Conservation (phyloP, 495 filamentous ascomycete genomes). For the Cercophora scortea region DNA sequence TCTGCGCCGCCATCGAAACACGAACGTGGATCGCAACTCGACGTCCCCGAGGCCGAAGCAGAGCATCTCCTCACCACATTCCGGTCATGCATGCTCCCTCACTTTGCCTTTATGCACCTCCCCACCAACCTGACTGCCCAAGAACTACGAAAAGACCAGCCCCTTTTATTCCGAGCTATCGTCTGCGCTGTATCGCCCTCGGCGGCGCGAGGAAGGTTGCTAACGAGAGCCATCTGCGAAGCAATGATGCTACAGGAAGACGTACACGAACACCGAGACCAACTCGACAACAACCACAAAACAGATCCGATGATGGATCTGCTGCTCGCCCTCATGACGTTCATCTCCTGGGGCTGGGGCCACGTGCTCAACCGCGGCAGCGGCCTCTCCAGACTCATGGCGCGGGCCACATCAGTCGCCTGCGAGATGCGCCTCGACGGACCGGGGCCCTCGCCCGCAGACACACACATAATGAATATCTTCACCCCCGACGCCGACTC, state of each 20-base stretch:
- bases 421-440: slow-evolving; percentile 41
- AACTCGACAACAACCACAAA: too few relatives aligned
- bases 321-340: slow-evolving; percentile 43
- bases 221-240: slow-evolving; percentile 33
- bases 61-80: slow-evolving; percentile 14
- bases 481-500: slow-evolving; percentile 13
- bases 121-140: slow-evolving; percentile 30
- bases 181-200: slow-evolving; percentile 33
- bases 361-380: slow-evolving; percentile 10
- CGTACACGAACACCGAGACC: slow-evolving; percentile 18
- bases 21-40: too few relatives aligned
- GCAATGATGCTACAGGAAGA: slow-evolving; percentile 19
- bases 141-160: slow-evolving; percentile 33
- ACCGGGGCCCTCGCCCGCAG: slow-evolving; percentile 18
- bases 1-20: too few relatives aligned
- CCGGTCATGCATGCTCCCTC: slow-evolving; percentile 31
- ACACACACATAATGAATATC: slow-evolving; percentile 12
- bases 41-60: too few relatives aligned
- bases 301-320: slow-evolving; percentile 39
- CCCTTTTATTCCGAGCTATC: slow-evolving; percentile 44
- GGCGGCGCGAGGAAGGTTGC: slow-evolving; percentile 19
- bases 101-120: slow-evolving; percentile 40
- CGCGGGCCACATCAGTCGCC: slow-evolving; percentile 39
- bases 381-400: slow-evolving; percentile 31
- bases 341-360: slow-evolving; percentile 32